These are phyloP conservation scores for Sporisorium graminicola DNA, from an alignment of 1,284 basidiomycete species.

Conservation along the genomic window DNA sequence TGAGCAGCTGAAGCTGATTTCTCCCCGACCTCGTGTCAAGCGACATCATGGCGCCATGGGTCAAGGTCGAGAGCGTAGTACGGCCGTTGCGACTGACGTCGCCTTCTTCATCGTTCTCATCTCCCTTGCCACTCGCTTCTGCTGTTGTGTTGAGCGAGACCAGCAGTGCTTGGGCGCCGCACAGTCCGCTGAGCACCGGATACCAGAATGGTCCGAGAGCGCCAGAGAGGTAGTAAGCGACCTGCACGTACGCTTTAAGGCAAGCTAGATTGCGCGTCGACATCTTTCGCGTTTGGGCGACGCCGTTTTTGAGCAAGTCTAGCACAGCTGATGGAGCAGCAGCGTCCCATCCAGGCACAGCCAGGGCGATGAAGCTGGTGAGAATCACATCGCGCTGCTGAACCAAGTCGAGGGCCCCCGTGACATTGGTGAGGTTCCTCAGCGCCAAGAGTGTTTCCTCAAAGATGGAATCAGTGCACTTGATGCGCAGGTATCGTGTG, in stretches of 20 bases:
- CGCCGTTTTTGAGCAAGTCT: conserved; percentile 2
- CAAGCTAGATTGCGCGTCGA: conserved; percentile 91
- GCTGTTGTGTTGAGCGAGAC: conserved; percentile 16
- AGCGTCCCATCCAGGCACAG: conserved; percentile 73
- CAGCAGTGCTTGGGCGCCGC: conserved; percentile 47
- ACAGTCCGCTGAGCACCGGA: conserved; percentile 78
- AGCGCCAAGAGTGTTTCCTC: conserved; percentile 83
- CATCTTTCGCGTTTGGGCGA: conserved; percentile 72
- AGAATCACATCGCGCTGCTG: conserved; percentile 95
- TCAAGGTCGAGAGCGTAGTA: conserved; percentile 43
- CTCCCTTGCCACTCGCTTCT: background rate
- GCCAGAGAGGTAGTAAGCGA: conserved; percentile 84
- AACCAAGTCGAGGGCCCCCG: conserved; percentile 85
- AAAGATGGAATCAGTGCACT: conserved; percentile 87
- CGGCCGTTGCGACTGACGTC: conserved; percentile 19
- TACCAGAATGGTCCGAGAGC: conserved; percentile 91
- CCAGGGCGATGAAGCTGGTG: conserved; percentile 84
- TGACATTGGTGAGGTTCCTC: conserved; percentile 86
- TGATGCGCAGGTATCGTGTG: conserved; percentile 88
- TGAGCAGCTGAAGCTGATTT: conserved; percentile 43
- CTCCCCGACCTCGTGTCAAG: conserved; percentile 43
- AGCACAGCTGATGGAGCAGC: conserved; percentile 17
- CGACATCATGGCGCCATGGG: conserved; percentile 36
- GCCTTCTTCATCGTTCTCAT: conserved; percentile 11
- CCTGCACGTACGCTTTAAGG: conserved; percentile 83